A percentile compares a stretch with the other conserved stretches of the same genome.
Evolutionary conservation across 2,329 filamentous ascomycete species (phyloP).

Genomic region (Neopestalotiopsis rosae): DNA sequence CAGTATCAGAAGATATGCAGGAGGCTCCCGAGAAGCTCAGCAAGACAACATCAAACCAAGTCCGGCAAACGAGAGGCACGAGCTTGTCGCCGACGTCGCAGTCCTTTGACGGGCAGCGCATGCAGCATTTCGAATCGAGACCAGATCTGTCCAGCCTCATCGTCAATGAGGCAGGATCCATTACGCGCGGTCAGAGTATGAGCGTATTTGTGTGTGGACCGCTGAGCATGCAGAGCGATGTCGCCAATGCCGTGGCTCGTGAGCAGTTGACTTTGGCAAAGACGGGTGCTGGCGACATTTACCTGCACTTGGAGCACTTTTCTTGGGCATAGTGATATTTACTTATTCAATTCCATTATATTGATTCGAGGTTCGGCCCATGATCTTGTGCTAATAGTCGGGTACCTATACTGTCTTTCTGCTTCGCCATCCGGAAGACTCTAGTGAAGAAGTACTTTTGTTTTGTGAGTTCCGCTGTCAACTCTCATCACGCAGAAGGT

Average conservation of each 20-base stretch:
- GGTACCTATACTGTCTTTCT: too few relatives aligned
- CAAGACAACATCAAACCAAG: not conserved
- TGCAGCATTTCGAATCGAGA: not conserved
- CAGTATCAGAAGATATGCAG: not conserved
- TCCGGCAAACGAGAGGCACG: not conserved
- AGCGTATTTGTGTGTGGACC: conserved; percentile 6
- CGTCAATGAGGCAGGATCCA: not conserved
- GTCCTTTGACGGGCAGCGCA: not conserved
- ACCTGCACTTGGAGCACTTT: not conserved
- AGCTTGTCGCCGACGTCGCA: not conserved
- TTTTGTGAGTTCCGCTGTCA: too few relatives aligned
- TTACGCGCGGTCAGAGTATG: not conserved
- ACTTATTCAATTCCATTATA: too few relatives aligned
- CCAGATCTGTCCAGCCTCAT: not conserved
- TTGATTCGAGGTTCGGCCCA: too few relatives aligned
- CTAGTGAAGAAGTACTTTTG: too few relatives aligned
- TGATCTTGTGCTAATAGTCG: too few relatives aligned
- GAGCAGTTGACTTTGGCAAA: not conserved
- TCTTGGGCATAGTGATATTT: not conserved
- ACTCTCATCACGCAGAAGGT: too few relatives aligned
- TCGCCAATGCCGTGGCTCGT: not conserved
- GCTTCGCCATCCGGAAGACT: too few relatives aligned
- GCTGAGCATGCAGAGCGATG: not conserved
- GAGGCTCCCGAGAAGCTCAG: not conserved
- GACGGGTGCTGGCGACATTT: not conserved